phyloP scores from a whole-genome alignment of 176 grass and related monocot species.

The Cenchrus americanus region DNA sequence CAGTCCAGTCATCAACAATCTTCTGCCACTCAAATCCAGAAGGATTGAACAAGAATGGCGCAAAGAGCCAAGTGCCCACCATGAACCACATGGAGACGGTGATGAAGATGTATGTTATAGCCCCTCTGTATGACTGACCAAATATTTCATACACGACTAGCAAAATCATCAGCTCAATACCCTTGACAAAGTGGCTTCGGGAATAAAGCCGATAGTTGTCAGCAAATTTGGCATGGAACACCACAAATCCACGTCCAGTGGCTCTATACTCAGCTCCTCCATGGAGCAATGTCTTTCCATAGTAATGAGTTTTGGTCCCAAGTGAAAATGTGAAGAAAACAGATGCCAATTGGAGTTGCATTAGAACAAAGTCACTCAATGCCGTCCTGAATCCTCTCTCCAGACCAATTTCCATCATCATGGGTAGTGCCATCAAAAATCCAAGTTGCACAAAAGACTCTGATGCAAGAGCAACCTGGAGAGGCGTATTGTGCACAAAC shows the following conservation, averaged over 20 bases:
- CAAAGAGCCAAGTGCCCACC: constrained; percentile 95
- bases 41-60: constrained; percentile 95
- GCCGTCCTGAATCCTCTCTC: constrained; percentile 97
- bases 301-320: constrained; percentile 98
- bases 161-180: constrained; percentile 93
- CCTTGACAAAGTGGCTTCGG: constrained; percentile 97
- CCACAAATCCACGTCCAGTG: constrained; percentile 95
- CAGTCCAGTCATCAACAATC: constrained; percentile 96
- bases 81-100: constrained; percentile 99
- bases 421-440: constrained; percentile 92
- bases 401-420: constrained; percentile 99
- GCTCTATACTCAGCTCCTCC: constrained; percentile 98
- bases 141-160: constrained; percentile 94
- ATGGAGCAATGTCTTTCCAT: constrained; percentile 88
- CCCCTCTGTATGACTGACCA: constrained; percentile 79
- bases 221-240: constrained; percentile 96
- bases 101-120: constrained; percentile 89
- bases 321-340: constrained; percentile 99
- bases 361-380: constrained; percentile 93
- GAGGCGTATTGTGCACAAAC: constrained; percentile 82
- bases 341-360: constrained; percentile 96
- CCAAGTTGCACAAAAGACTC: constrained; percentile 98
- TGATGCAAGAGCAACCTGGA: constrained; percentile 94
- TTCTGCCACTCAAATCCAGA: constrained; percentile 99
- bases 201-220: constrained; percentile 95